A percentile compares a stretch with the other conserved stretches of the same genome.
Conservation (phyloP, 306 rosid species). For the Malus fusca region DNA sequence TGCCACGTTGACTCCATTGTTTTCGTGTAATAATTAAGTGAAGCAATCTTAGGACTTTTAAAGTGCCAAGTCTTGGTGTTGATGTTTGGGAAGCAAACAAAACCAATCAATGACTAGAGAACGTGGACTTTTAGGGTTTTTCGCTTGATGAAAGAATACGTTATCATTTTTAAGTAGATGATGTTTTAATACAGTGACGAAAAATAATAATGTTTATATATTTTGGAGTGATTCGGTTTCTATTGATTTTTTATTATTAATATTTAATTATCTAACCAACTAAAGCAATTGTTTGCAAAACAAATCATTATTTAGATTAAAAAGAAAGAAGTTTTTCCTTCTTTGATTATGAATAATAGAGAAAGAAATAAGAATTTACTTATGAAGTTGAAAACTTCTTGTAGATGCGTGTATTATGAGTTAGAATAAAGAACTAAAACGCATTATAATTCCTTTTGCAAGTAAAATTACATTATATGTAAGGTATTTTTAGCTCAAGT, state of each 20-base stretch:
- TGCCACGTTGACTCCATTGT: slow-evolving; percentile 30
- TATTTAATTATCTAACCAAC: too few relatives aligned
- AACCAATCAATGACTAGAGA: not conserved
- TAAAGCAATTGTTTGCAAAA: too few relatives aligned
- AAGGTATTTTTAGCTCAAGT: too few relatives aligned
- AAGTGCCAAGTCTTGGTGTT: not conserved
- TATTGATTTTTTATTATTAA: too few relatives aligned
- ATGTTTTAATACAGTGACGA: too few relatives aligned
- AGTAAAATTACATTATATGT: too few relatives aligned
- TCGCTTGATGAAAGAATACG: not conserved
- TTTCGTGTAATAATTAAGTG: slow-evolving; percentile 26
- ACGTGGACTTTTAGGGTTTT: not conserved
- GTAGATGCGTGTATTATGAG: not conserved
- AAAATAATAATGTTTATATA: too few relatives aligned
- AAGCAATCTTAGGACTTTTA: slow-evolving; percentile 5
- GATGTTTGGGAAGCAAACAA: slow-evolving; percentile 2
- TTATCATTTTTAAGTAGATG: not conserved
- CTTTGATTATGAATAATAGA: too few relatives aligned
- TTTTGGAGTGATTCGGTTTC: too few relatives aligned
- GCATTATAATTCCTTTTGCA: not conserved
- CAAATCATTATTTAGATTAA: too few relatives aligned
- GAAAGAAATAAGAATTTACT: too few relatives aligned
- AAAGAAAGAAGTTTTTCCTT: too few relatives aligned
- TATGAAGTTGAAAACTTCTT: not conserved
- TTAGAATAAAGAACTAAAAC: not conserved